These are phyloP conservation scores for Thermomyces lanuginosus DNA, from an alignment of 2,329 filamentous ascomycete genomes.

Conservation along the genomic window DNA sequence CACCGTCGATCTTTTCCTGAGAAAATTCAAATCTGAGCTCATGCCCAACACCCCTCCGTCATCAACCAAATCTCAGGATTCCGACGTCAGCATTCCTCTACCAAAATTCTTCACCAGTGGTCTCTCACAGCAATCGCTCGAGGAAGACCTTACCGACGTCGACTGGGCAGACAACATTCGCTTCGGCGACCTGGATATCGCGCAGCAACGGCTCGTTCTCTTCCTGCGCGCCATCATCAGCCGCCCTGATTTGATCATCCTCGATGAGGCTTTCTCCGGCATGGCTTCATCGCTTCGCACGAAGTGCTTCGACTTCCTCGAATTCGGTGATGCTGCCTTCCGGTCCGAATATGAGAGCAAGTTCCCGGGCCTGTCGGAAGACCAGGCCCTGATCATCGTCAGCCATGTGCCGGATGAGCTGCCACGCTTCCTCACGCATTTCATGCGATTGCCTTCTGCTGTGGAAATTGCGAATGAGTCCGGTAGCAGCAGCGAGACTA, in stretches of 20 bases:
- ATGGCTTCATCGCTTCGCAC: constrained; percentile 72
- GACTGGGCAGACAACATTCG: constrained; percentile 61
- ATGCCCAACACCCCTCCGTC: constrained; percentile 40
- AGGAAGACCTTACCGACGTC: constrained; percentile 8
- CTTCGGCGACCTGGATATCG: constrained; percentile 44
- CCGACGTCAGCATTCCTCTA: constrained; percentile 4
- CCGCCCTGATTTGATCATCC: constrained; percentile 61
- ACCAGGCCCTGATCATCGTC: constrained; percentile 79
- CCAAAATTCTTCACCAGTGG: constrained; percentile 1
- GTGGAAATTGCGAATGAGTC: constrained; percentile 9
- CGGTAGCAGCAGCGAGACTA: no score
- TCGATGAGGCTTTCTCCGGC: constrained; percentile 77
- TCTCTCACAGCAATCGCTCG: constrained; percentile 1
- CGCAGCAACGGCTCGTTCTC: constrained; percentile 59
- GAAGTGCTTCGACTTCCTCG: constrained; percentile 70
- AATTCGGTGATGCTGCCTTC: constrained; percentile 24
- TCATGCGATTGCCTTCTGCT: constrained; percentile 56
- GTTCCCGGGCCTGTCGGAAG: constrained; percentile 42
- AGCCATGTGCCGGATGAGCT: constrained; percentile 85
- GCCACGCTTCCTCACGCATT: constrained; percentile 76
- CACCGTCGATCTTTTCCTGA: constrained; percentile 52
- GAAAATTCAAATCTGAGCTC: constrained; percentile 67
- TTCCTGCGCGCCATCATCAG: constrained; percentile 72
- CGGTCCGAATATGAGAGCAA: constrained; percentile 7
- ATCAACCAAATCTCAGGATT: constrained; percentile 1